These are phyloP conservation scores for Stylosanthes scabra DNA, from an alignment of 331 rosid species.

Conservation along the genomic window DNA sequence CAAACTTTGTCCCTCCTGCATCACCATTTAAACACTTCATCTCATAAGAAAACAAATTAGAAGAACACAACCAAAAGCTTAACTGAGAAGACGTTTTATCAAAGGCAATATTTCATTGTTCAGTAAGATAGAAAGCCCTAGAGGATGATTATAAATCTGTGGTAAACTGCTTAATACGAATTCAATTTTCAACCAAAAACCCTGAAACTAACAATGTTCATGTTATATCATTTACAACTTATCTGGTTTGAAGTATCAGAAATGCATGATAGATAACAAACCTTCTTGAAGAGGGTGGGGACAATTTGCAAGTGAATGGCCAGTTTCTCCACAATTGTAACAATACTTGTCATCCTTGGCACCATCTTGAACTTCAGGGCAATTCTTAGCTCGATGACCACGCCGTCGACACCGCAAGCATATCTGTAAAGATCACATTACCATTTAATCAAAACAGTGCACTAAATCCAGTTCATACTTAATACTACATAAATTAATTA, in stretches of 20 bases:
- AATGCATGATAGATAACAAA: slow-evolving; percentile 26
- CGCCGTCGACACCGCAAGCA: slow-evolving; percentile 90
- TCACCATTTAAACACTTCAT: slow-evolving; percentile 35
- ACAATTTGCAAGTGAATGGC: slow-evolving; percentile 79
- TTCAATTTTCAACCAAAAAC: neutral
- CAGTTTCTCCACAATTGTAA: slow-evolving; percentile 87
- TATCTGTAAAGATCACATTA: slow-evolving; percentile 55
- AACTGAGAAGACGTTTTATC: neutral
- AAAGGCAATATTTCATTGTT: neutral
- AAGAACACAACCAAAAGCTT: neutral
- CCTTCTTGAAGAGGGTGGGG: slow-evolving; percentile 73
- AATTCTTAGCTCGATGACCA: slow-evolving; percentile 87
- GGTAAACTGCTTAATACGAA: neutral
- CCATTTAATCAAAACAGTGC: slow-evolving; percentile 4
- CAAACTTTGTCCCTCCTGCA: slow-evolving; percentile 93
- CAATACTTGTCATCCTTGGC: slow-evolving; percentile 58
- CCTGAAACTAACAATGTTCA: neutral
- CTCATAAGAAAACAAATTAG: slow-evolving; percentile 18
- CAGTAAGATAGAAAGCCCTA: neutral
- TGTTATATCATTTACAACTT: neutral
- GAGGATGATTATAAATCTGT: neutral
- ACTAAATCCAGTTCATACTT: neutral
- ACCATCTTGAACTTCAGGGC: slow-evolving; percentile 62
- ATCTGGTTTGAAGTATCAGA: neutral
- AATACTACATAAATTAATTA: neutral